phyloP scores from a whole-genome alignment of 352 stramenopile species.

The Phytopythium litorale region DNA sequence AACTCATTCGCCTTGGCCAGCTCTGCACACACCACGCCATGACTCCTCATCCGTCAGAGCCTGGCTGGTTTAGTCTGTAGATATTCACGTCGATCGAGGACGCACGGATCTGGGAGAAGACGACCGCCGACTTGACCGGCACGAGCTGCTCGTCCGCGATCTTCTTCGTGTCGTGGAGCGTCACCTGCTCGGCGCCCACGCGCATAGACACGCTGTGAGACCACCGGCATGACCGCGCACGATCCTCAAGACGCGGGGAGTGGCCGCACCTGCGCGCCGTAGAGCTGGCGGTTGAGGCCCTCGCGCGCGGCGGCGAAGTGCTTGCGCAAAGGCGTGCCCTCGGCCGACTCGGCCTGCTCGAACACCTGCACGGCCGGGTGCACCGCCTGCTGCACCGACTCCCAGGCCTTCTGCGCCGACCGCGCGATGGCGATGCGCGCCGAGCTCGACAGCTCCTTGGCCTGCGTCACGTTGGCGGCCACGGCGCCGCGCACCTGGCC shows the following conservation, averaged over 20 bases:
- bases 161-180: conserved; percentile 53
- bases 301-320: conserved; percentile 42
- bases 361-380: conserved; percentile 60
- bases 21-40: conserved; percentile 25
- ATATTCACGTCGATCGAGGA: conserved; percentile 4
- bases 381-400: conserved; percentile 32
- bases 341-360: conserved; percentile 49
- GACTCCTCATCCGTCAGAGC: neutral
- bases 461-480: conserved; percentile 36
- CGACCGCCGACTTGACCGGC: conserved; percentile 50
- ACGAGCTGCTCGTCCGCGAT: conserved; percentile 50
- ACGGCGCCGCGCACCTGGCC: conserved; percentile 43
- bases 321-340: conserved; percentile 67
- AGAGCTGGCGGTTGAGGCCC: conserved; percentile 57
- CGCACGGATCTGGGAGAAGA: conserved; percentile 45
- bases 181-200: conserved; percentile 13
- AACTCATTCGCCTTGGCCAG: conserved; percentile 73
- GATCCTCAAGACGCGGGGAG: neutral
- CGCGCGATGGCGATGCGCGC: conserved; percentile 44
- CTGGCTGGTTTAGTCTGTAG: neutral
- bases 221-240: neutral
- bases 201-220: neutral
- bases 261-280: conserved; percentile 35
- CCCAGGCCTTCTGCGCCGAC: conserved; percentile 32
- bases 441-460: conserved; percentile 59